Evolutionary conservation across 805 yeast genomes (phyloP).

Genomic region (Tetrapisispora arboricola): DNA sequence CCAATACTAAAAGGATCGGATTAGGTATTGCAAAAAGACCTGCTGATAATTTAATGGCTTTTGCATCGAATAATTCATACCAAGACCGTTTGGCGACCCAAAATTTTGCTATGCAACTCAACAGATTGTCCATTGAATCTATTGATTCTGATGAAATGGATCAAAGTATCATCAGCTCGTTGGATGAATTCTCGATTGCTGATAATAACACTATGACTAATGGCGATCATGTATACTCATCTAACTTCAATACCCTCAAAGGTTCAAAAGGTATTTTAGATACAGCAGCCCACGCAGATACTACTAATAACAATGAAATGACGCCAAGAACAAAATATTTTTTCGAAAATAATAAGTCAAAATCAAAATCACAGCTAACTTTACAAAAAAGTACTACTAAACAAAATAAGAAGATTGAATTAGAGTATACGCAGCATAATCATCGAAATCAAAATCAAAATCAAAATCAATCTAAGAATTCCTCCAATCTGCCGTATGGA

Average conservation of each 20-base stretch:
- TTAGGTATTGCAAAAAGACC: conserved; percentile 27
- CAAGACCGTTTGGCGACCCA: neutral
- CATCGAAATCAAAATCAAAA: neutral
- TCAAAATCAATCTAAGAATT: neutral
- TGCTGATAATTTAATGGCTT: conserved; percentile 22
- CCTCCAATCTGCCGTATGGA: neutral
- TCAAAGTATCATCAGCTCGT: conserved; percentile 2
- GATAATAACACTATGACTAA: neutral
- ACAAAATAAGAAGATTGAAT: no score
- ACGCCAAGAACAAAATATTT: conserved; percentile 1
- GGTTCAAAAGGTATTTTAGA: no score
- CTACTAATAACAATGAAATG: neutral
- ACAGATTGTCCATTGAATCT: conserved; percentile 2
- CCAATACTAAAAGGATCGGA: conserved; percentile 16
- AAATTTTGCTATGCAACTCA: neutral
- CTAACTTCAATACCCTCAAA: no score
- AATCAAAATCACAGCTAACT: neutral
- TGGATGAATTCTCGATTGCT: neutral
- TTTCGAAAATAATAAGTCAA: neutral
- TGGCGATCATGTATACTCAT: no score
- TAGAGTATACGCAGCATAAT: no score
- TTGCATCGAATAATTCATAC: neutral
- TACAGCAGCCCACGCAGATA: no score
- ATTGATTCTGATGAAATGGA: neutral
- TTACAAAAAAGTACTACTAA: neutral